Conservation (phyloP, 768 basidiomycete species). For the Rhizopogon vinicolor region DNA sequence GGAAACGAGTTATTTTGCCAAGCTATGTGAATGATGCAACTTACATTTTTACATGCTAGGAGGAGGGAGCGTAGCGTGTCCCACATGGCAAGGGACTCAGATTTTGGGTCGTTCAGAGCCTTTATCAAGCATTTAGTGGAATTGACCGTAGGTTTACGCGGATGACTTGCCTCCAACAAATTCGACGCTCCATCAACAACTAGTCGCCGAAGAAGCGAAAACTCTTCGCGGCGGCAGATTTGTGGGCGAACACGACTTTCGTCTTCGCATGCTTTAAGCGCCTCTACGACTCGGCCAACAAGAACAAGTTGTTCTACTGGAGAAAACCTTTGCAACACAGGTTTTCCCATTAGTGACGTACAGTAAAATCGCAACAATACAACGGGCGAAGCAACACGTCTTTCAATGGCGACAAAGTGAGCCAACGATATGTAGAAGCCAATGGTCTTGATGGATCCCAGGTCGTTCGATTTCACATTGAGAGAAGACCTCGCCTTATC, state of each 20-base stretch:
- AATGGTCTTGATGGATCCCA: slow-evolving; percentile 29
- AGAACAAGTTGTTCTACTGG: slow-evolving; percentile 40
- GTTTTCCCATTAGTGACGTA: slow-evolving; percentile 36
- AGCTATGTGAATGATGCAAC: slow-evolving; percentile 9
- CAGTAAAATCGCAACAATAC: slow-evolving; percentile 53
- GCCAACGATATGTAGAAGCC: slow-evolving; percentile 46
- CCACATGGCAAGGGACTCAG: slow-evolving; percentile 19
- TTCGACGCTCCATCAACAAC: slow-evolving; percentile 46
- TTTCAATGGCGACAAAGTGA: slow-evolving; percentile 36
- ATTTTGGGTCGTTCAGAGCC: slow-evolving; percentile 20
- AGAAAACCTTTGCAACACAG: slow-evolving; percentile 41
- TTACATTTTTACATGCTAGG: slow-evolving; percentile 17
- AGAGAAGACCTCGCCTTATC: slow-evolving; percentile 30
- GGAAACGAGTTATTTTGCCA: slow-evolving; percentile 21
- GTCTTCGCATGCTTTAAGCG: slow-evolving; percentile 35
- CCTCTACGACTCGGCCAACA: slow-evolving; percentile 41
- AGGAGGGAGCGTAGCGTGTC: slow-evolving; percentile 18
- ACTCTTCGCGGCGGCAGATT: slow-evolving; percentile 21
- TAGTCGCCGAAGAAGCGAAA: slow-evolving; percentile 38
- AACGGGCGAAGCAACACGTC: slow-evolving; percentile 36
- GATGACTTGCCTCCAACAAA: slow-evolving; percentile 38
- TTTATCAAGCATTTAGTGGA: slow-evolving; percentile 1
- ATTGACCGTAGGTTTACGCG: background rate
- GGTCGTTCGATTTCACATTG: slow-evolving; percentile 25
- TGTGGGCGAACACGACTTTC: slow-evolving; percentile 20